phyloP scores from a whole-genome alignment of 225 moss, liverwort and hornwort species.

The Sphagnum contortum region DNA sequence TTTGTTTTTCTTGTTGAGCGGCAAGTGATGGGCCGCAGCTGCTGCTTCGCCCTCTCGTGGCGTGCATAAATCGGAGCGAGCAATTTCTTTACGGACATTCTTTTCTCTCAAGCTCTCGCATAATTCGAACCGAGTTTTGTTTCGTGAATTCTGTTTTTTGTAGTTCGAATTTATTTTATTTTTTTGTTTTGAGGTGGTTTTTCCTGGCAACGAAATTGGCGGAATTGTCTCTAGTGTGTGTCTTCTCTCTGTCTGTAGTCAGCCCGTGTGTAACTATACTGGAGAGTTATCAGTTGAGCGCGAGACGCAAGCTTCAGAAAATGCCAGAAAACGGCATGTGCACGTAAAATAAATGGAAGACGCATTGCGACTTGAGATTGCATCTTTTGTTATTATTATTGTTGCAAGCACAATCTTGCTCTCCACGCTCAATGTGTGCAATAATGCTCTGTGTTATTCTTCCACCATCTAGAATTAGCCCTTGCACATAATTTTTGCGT shows the following conservation, averaged over 20 bases:
- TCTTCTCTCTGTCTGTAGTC: background rate
- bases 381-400: constrained; percentile 8
- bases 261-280: constrained; percentile 1
- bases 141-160: too few relatives aligned
- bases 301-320: background rate
- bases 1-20: too few relatives aligned
- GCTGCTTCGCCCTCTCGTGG: too few relatives aligned
- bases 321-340: background rate
- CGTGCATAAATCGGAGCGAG: too few relatives aligned
- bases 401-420: constrained; percentile 14
- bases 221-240: too few relatives aligned
- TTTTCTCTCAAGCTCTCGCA: too few relatives aligned
- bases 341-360: constrained; percentile 19
- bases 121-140: too few relatives aligned
- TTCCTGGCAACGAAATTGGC: too few relatives aligned
- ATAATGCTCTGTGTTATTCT: constrained; percentile 13
- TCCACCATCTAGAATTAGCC: constrained; percentile 1
- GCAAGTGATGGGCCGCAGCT: too few relatives aligned
- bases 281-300: constrained; percentile 10
- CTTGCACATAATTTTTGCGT: constrained; percentile 7
- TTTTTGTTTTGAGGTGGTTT: too few relatives aligned
- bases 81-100: too few relatives aligned
- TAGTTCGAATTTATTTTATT: too few relatives aligned
- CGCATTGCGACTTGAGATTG: constrained; percentile 20
- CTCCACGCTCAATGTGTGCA: constrained; percentile 16